These are phyloP conservation scores for Auriculariales sp. DNA, from an alignment of 768 basidiomycete species.

Conservation along the genomic window DNA sequence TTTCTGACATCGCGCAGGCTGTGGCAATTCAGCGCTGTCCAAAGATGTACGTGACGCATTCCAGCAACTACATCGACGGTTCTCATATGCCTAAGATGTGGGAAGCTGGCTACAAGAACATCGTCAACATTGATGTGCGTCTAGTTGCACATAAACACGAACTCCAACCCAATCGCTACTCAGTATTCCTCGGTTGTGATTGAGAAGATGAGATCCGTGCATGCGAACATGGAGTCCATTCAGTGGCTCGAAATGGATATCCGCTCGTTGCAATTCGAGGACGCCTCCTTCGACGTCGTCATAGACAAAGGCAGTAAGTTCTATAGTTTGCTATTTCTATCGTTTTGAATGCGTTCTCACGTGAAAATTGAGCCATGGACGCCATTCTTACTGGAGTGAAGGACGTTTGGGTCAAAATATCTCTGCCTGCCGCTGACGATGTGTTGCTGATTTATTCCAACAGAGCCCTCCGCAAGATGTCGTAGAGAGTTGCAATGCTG, in stretches of 20 bases:
- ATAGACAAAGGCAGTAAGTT: slow-evolving; percentile 57
- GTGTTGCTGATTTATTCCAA: not conserved
- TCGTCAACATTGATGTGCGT: slow-evolving; percentile 64
- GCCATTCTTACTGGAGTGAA: slow-evolving; percentile 77
- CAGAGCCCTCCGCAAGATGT: slow-evolving; percentile 66
- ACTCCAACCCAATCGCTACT: not conserved
- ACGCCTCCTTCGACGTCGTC: slow-evolving; percentile 55
- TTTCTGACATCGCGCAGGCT: slow-evolving; percentile 24
- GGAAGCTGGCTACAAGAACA: slow-evolving; percentile 70
- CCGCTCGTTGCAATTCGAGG: slow-evolving; percentile 45
- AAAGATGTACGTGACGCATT: slow-evolving; percentile 50
- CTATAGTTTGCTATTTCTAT: not conserved
- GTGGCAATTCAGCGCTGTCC: slow-evolving; percentile 70
- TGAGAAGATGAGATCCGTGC: slow-evolving; percentile 51
- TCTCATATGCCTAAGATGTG: slow-evolving; percentile 43
- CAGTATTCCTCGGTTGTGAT: slow-evolving; percentile 69
- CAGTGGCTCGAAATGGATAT: slow-evolving; percentile 81
- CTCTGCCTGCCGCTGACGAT: not conserved
- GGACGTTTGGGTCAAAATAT: slow-evolving; percentile 55
- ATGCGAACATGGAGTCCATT: slow-evolving; percentile 61
- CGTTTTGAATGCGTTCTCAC: not conserved
- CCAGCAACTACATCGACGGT: not conserved
- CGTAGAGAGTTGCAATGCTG: slow-evolving; percentile 54
- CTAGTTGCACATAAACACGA: not conserved
- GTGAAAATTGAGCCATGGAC: slow-evolving; percentile 57